Evolutionary conservation across 1,139 yeast species (phyloP), one percentile per base, ranked within the genome.

Genomic region (Geotrichum fermentans): DNA sequence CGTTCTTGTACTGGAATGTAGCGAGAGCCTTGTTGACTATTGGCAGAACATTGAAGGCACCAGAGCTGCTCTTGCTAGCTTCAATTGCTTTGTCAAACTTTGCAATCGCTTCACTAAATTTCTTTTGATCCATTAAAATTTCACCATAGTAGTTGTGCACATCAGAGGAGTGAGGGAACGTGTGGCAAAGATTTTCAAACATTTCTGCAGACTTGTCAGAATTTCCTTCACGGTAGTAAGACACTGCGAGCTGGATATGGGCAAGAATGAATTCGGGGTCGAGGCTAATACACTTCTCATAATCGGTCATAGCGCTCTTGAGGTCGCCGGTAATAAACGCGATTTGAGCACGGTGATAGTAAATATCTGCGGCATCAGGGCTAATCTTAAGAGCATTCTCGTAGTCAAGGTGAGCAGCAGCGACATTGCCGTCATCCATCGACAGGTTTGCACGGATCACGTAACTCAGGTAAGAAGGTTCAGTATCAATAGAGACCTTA

Each of bases 61-160:
- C 73, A 41, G 52, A 67, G 58, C 50, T 66, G 62, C 47, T 62
- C 61, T 58, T 71, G 14, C 46, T 42, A 63, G 92, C 75, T 66
- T 87, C 81, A 51, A 83, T 82, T 51, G 98, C 90, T 61, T 79
- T 78, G 58, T 90, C 96, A 66, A 89, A 92, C 73, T 89, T 92
- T 66, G 80, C 80, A 53, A 80, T 70, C 53, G 98, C 96, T 56
- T 77, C 83, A 40, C 70, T 77, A 52, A 78, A 72, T 58, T 85
- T 86, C 61, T 85, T 84, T 61, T 79, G 78, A 65, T 92, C 97
- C 56, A 89, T 82, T 62, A 90, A 75, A 48, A 92, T 83, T 72
- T 92, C 98, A 64, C 97, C 98, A 64, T 82, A 88, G 70, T 90
- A 94, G 73, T 89, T 90, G 71, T 94, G 95, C 60, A 89, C 86